These are phyloP conservation scores for Fusarium succisae DNA, from an alignment of 2,329 filamentous ascomycete genomes.

Conservation along the genomic window DNA sequence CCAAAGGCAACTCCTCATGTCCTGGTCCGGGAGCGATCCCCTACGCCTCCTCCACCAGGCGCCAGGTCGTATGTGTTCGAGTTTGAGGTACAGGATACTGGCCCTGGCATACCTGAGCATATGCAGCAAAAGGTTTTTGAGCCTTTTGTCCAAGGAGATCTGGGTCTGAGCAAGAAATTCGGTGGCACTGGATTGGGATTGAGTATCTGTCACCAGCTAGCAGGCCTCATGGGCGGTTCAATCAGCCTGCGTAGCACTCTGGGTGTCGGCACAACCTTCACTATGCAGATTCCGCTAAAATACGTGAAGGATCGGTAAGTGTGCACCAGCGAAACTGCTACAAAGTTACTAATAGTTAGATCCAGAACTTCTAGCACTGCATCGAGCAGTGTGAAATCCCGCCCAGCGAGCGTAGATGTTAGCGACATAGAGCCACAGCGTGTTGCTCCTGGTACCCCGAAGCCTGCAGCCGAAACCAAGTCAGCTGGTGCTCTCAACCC, in stretches of 20 bases:
- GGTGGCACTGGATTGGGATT: constrained; percentile 89
- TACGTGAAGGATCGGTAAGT: constrained; percentile 71
- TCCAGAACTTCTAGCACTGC: constrained; percentile 62
- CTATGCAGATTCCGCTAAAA: constrained; percentile 81
- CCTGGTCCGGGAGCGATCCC: constrained; percentile 63
- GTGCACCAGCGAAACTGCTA: too few species aligned
- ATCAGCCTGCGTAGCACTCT: constrained; percentile 77
- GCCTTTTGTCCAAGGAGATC: constrained; percentile 92
- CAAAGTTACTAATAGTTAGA: constrained; percentile 21
- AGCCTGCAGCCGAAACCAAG: constrained; percentile 43
- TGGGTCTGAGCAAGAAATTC: constrained; percentile 88
- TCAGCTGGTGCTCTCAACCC: constrained; percentile 62
- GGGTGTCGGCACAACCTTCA: constrained; percentile 82
- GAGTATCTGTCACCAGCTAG: constrained; percentile 89
- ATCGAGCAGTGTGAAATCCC: constrained; percentile 62
- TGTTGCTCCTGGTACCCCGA: constrained; percentile 37
- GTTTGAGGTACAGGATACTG: constrained; percentile 89
- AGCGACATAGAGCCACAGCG: constrained; percentile 51
- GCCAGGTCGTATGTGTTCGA: constrained; percentile 79
- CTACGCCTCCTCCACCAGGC: constrained; percentile 67
- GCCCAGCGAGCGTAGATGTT: constrained; percentile 58
- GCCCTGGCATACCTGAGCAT: constrained; percentile 82
- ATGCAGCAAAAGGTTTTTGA: constrained; percentile 89
- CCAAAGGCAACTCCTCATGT: constrained; percentile 61
- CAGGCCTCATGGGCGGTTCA: constrained; percentile 81